Evolutionary conservation across 192 early-diverging fungal genomes (phyloP), one percentile per base, ranked within the genome.

Genomic region (Chytriomyces hyalinus): DNA sequence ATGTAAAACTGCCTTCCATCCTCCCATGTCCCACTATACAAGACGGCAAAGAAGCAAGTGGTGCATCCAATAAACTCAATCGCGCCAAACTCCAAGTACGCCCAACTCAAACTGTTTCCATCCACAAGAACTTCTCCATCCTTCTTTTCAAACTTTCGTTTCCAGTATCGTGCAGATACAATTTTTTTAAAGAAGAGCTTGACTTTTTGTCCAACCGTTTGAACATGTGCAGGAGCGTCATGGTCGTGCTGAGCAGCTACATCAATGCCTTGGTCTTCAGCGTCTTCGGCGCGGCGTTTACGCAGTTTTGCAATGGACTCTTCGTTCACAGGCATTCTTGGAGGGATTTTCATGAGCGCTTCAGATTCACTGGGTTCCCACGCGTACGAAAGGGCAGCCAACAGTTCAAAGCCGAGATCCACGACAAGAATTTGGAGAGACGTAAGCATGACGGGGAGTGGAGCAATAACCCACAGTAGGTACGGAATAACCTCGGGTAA

Each of bases 371-470:
- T 85, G 46, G 88, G 88, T 83, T 98, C 97, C 92, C 92, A 98
- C 13, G 97, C 97, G 82, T 91, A 97, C 13, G 92, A 89, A 61
- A 98, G 85, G 6, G 95, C 94, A 24, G 90, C 83, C 67, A 94
- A 87, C 69, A 97, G 79, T 82, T 98, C 97, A 83, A 96, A 98
- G 22, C 97, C 97, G 49, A 98, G 89, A 87, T 98, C 97, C 48
- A 94, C 93, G 22, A 94, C 89, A 68, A 98, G 82, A 75, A 98
- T 96, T 77, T 94, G 87, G 77, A 98, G 92, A 57, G 94, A 86
- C 24, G 84, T 82, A 62, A 98, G 80, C 61, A 94, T 92, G 51
- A 92, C 71, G 9, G 97, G 96, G 61, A 98, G 80, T 17, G 96
- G 95, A 5, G 94, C 92, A 49, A 94, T 83, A 73, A 95, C 92